Conservation (phyloP, 495 filamentous ascomycete species). For the Tuber umbilicatum region DNA sequence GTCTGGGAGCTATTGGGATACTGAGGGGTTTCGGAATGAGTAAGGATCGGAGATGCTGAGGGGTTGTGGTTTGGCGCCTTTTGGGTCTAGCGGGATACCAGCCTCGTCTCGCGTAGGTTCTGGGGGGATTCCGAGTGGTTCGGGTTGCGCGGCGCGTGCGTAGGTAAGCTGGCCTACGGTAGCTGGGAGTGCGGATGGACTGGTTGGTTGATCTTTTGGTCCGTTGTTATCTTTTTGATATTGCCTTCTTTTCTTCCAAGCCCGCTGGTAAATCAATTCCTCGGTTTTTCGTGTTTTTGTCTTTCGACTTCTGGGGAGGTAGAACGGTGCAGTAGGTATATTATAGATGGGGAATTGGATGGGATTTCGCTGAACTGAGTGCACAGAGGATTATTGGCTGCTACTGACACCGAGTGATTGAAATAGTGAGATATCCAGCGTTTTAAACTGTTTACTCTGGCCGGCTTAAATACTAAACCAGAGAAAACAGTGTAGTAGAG, state of each 20-base stretch:
- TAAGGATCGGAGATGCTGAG: background rate
- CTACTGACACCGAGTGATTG: background rate
- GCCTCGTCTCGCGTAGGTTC: background rate
- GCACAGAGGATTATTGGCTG: background rate
- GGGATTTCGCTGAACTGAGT: background rate
- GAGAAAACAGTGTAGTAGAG: rapidly evolving
- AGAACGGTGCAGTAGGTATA: background rate
- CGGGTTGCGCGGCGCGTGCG: background rate
- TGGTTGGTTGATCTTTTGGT: background rate
- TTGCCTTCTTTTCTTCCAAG: background rate
- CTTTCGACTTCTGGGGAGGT: background rate
- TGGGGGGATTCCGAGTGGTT: background rate
- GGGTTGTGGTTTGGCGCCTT: background rate
- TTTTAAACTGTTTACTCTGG: no score
- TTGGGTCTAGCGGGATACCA: background rate
- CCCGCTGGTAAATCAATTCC: background rate
- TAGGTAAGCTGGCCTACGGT: background rate
- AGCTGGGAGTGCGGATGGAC: background rate
- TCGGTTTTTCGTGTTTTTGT: background rate
- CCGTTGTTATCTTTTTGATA: background rate
- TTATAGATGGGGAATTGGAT: background rate
- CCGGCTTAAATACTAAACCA: background rate
- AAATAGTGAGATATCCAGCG: background rate
- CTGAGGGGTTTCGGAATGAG: background rate
- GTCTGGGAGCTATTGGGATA: background rate